phyloP scores from a whole-genome alignment of 2,329 filamentous ascomycete species.

The Epichloe sibirici region DNA sequence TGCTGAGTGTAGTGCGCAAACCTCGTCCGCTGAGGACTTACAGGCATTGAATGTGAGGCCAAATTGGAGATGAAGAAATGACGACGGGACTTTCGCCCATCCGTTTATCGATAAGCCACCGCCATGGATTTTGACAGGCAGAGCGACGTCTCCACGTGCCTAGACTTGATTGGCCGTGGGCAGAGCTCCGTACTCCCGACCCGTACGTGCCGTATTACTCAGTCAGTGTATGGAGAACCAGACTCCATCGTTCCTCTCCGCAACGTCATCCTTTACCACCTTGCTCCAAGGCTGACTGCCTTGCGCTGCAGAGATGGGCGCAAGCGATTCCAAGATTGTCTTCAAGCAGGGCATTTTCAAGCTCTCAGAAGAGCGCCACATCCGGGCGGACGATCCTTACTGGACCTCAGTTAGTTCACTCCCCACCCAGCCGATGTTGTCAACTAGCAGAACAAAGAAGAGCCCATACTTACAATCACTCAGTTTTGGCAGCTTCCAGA shows the following conservation, averaged over 20 bases:
- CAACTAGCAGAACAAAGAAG: neutral
- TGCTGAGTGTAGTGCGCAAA: conserved; percentile 1
- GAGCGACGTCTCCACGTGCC: neutral
- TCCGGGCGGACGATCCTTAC: conserved; percentile 78
- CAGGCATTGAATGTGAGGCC: neutral
- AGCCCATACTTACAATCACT: neutral
- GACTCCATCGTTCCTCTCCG: neutral
- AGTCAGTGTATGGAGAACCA: neutral
- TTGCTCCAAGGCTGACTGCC: conserved; percentile 8
- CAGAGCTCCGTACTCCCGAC: neutral
- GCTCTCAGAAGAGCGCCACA: conserved; percentile 81
- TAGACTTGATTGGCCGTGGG: neutral
- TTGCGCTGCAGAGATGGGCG: conserved; percentile 57
- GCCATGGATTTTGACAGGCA: neutral
- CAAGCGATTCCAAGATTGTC: conserved; percentile 95
- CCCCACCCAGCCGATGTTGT: neutral
- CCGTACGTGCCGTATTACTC: neutral
- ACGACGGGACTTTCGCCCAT: neutral
- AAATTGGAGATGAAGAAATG: neutral
- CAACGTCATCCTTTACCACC: conserved; percentile 8
- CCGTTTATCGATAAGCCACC: conserved; percentile 1
- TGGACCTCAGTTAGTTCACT: conserved; percentile 69
- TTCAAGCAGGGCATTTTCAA: conserved; percentile 98
- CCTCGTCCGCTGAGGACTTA: neutral
- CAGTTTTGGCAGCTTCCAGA: conserved; percentile 98